These are phyloP conservation scores for Pezicula radicicola DNA, from an alignment of 2,329 filamentous ascomycete genomes.

Conservation along the genomic window DNA sequence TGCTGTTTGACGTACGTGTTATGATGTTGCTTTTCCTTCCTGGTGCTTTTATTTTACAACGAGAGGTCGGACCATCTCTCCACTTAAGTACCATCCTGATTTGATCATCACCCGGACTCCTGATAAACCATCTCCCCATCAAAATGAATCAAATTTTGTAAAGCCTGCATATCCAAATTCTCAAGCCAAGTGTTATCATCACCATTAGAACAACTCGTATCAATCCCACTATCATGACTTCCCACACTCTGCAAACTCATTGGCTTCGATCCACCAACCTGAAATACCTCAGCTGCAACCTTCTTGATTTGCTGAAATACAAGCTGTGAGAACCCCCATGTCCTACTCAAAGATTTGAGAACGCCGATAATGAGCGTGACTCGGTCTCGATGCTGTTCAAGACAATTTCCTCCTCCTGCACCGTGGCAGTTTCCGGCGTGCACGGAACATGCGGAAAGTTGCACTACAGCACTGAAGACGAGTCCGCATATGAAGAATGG, in stretches of 20 bases:
- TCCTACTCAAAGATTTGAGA: constrained; percentile 46
- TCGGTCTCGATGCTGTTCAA: constrained; percentile 40
- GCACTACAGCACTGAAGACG: constrained; percentile 49
- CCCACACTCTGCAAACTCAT: background rate
- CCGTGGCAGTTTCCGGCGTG: constrained; percentile 15
- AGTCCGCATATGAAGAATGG: constrained; percentile 51
- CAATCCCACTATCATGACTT: background rate
- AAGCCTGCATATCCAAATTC: background rate
- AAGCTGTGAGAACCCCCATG: constrained; percentile 50
- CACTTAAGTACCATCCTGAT: no score
- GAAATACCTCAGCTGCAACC: constrained; percentile 34
- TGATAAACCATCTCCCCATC: background rate
- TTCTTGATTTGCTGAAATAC: constrained; percentile 51
- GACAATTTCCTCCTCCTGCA: constrained; percentile 24
- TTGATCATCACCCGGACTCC: background rate
- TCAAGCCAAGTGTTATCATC: background rate
- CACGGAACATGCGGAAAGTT: constrained; percentile 52
- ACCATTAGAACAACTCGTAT: background rate
- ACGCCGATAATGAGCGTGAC: constrained; percentile 53
- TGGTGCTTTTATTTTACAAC: no score
- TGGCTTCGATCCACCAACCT: background rate
- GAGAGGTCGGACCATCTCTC: no score
- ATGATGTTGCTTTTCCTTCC: no score
- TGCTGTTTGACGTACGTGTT: no score
- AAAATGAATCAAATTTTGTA: background rate